Base-by-base conservation (phyloP, 768 basidiomycete genomes). In the Amanita rubescens region DNA sequence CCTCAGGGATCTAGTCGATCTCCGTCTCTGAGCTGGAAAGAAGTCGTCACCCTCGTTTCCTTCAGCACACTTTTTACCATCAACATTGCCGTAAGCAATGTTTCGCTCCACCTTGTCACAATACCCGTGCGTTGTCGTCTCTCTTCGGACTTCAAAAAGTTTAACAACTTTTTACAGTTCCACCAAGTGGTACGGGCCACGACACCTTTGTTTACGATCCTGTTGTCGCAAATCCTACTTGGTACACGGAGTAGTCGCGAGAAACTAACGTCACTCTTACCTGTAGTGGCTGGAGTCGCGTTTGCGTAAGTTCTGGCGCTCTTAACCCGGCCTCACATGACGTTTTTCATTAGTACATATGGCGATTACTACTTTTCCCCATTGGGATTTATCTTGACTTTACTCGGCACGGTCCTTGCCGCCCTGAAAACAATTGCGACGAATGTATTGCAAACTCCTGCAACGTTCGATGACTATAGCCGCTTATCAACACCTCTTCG, bases 151-250 rank as follows among this genome's bases (percentile, higher is more conserved):
- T 33, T 3, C 8, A 46, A 30, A 30, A 27, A 7, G 9, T 53
- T 41, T 14, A 42, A 8, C 5, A 25, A 24, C 6, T 56, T 6
- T 9, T 5, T 30, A 0, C 57, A 96, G 93, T 96, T 99, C 64
- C 96, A 98, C 67, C 95, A 98, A 75, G 92, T 98, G 52, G 85
- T 98, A 34, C 87, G 96, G 25, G 90, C 94, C 4, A 81, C 89
- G 17, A 88, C 95, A 0, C 95, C 96, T 0, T 77, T 98, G 48
- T 97, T 98, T 72, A 94, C 90, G 20, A 85, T 96, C 60, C 49
- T 84, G 34, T 77, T 97, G 51, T 84, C 93, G 0, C 72, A 77
- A 49, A 55, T 84, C n/a, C 64, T 98, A 34, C 78, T 91, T 32
- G 77, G 81, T 45, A 72, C 78, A 7, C 74, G 71, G 6, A 79